Evolutionary conservation across 371 early-diverging fungal species (phyloP).

Genomic region (Blakeslea trispora): DNA sequence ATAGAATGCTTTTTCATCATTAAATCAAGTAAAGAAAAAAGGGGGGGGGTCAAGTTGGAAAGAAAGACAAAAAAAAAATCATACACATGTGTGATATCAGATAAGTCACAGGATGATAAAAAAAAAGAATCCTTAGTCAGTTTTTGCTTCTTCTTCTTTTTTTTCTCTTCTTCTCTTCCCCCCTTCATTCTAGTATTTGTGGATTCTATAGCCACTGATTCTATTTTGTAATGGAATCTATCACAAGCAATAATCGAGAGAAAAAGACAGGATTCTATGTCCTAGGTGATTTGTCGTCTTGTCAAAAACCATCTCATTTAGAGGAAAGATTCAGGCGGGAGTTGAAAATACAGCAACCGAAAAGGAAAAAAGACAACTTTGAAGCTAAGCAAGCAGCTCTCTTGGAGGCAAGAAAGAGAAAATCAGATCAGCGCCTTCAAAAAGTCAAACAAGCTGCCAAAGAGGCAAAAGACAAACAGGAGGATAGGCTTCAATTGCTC

Average conservation of each 20-base stretch:
- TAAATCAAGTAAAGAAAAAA: not conserved
- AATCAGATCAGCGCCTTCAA: constrained; percentile 30
- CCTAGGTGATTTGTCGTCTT: constrained; percentile 14
- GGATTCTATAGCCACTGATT: too few species aligned
- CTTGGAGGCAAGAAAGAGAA: constrained; percentile 31
- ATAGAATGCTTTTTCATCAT: constrained; percentile 13
- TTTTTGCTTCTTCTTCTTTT: too few species aligned
- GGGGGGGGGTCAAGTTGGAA: too few species aligned
- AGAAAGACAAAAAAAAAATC: too few species aligned
- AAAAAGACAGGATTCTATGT: constrained; percentile 19
- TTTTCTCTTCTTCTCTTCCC: not conserved
- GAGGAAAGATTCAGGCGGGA: constrained; percentile 37
- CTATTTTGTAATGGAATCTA: not conserved
- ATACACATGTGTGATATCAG: too few species aligned
- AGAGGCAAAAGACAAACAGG: constrained; percentile 28
- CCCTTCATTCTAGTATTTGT: not conserved
- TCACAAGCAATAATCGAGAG: not conserved
- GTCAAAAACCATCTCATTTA: constrained; percentile 37
- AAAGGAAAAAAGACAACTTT: constrained; percentile 17
- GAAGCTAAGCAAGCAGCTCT: constrained; percentile 39
- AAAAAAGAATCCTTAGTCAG: not conserved
- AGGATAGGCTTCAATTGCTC: constrained; percentile 27
- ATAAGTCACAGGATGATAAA: not conserved
- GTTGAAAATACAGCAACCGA: constrained; percentile 17
- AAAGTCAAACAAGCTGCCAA: constrained; percentile 35